Evolutionary conservation across 495 filamentous ascomycete species (phyloP).

Genomic region (Letharia lupina): DNA sequence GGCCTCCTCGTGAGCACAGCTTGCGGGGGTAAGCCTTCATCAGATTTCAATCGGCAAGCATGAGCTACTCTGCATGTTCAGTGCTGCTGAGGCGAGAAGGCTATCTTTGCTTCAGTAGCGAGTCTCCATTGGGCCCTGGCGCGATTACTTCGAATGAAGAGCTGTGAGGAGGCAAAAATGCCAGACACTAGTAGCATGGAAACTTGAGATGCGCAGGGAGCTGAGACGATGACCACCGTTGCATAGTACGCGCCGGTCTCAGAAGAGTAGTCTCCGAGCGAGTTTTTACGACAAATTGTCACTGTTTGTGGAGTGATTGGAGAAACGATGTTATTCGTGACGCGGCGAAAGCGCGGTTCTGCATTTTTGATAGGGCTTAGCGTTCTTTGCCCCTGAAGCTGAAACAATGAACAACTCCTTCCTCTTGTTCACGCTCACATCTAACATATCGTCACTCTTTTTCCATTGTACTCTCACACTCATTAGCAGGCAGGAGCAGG

Average conservation of each 20-base stretch:
- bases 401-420: neutral
- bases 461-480: constrained; percentile 1
- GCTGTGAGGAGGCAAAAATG: neutral
- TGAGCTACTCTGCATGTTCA: too few species aligned
- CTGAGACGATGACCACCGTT: neutral
- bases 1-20: neutral
- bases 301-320: too few species aligned
- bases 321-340: neutral
- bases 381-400: neutral
- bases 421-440: constrained; percentile 3
- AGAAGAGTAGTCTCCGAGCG: neutral
- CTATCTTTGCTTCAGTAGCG: neutral
- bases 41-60: neutral
- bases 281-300: neutral
- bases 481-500: constrained; percentile 15
- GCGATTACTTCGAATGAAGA: neutral
- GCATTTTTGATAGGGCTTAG: constrained; percentile 4
- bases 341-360: neutral
- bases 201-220: neutral
- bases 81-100: neutral
- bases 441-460: constrained; percentile 15
- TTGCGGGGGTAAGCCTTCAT: neutral
- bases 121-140: neutral
- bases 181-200: neutral
- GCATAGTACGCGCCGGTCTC: neutral